phyloP scores from a whole-genome alignment of 2,329 filamentous ascomycete genomes.

The Diaporthe ilicicola region DNA sequence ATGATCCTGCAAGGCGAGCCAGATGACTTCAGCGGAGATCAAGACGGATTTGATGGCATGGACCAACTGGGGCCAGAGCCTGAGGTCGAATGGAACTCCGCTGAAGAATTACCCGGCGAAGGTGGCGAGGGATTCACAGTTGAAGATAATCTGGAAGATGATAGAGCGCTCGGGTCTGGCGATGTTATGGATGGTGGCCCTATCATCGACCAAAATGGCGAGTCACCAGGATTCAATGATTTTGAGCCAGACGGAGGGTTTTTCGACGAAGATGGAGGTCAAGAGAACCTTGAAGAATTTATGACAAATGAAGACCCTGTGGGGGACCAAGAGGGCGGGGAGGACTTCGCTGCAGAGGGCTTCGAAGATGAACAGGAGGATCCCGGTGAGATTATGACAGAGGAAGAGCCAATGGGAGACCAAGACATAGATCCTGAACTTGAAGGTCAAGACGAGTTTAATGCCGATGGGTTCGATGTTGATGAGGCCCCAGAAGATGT shows the following conservation, averaged over 20 bases:
- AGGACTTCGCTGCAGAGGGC: not conserved
- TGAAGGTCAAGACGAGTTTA: not conserved
- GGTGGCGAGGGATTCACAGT: not conserved
- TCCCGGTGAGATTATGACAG: not conserved
- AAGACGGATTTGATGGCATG: not conserved
- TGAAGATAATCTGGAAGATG: not conserved
- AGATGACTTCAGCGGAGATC: not conserved
- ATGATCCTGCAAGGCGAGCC: not conserved
- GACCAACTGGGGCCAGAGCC: not conserved
- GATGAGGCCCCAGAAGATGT: too few species aligned
- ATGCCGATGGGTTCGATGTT: not conserved
- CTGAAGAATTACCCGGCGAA: not conserved
- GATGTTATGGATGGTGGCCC: not conserved
- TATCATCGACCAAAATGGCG: not conserved
- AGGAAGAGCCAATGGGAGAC: not conserved
- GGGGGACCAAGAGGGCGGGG: not conserved
- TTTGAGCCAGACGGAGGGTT: not conserved
- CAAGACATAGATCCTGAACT: too few species aligned
- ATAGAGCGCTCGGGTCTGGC: not conserved
- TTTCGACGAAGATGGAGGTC: not conserved
- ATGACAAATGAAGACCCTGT: not conserved
- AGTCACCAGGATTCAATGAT: not conserved
- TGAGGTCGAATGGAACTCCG: not conserved
- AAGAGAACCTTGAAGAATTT: not conserved
- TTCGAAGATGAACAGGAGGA: not conserved